Percentiles rank a stretch among this genome's conserved stretches.
phyloP scores from a whole-genome alignment of 805 yeast species.

The Metschnikowia lunata region DNA sequence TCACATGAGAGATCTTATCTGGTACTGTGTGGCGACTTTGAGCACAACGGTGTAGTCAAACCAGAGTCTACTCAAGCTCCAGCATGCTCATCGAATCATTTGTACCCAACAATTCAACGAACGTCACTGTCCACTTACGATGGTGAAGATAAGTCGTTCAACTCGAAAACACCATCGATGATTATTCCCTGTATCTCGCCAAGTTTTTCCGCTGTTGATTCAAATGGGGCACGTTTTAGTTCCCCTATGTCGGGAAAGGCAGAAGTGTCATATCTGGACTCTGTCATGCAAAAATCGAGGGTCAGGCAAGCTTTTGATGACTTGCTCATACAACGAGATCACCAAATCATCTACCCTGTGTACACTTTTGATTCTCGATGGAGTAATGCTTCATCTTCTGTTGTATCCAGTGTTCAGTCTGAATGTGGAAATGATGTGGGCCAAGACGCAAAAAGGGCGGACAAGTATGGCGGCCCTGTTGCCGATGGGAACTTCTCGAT shows the following conservation, averaged over 20 bases:
- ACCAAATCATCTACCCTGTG: conserved; percentile 36
- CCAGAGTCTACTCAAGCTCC: not conserved
- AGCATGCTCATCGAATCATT: not conserved
- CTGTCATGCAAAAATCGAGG: not conserved
- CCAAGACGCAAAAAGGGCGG: not conserved
- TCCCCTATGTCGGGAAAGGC: not conserved
- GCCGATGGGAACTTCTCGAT: not conserved
- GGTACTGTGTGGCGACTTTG: not conserved
- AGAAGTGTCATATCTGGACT: not conserved
- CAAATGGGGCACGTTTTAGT: too few relatives aligned
- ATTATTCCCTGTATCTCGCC: too few relatives aligned
- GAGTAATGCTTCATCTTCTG: not conserved
- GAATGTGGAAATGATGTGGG: not conserved
- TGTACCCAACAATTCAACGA: not conserved
- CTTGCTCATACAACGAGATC: conserved; percentile 24
- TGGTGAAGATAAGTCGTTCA: not conserved
- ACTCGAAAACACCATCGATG: not conserved
- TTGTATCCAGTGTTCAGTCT: not conserved
- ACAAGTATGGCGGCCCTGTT: not conserved
- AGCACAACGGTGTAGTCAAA: too few relatives aligned
- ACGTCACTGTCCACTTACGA: not conserved
- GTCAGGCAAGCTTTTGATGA: conserved; percentile 31
- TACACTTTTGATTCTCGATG: conserved; percentile 16
- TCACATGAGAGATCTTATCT: conserved; percentile 1
- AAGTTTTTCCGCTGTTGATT: too few relatives aligned